These are phyloP conservation scores for Colletotrichum chlorophyti DNA, from an alignment of 2,329 filamentous ascomycete species.

Conservation along the genomic window DNA sequence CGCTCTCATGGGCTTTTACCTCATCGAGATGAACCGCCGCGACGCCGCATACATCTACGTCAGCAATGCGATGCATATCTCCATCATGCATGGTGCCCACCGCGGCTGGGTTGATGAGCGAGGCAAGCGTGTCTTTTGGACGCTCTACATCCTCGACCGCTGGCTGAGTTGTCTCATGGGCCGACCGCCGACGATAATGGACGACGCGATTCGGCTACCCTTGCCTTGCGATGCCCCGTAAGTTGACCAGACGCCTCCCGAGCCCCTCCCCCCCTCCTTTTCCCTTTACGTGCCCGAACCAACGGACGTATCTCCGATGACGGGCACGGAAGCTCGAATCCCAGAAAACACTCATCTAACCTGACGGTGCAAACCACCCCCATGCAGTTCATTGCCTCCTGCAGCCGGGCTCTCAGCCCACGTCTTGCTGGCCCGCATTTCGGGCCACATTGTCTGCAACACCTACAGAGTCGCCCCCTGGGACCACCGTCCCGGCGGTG, in stretches of 20 bases:
- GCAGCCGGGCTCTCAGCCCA: conserved; percentile 52
- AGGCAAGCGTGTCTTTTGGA: conserved; percentile 58
- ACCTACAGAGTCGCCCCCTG: conserved; percentile 49
- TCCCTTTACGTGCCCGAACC: neutral
- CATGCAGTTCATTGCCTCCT: conserved; percentile 48
- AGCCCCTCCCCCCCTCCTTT: neutral
- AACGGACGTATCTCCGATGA: neutral
- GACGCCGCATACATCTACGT: conserved; percentile 57
- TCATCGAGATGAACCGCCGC: conserved; percentile 55
- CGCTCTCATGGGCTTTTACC: conserved; percentile 55
- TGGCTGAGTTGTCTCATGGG: conserved; percentile 58
- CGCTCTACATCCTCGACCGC: conserved; percentile 57
- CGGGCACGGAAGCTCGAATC: conserved; percentile 4
- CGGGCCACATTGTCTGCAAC: conserved; percentile 55
- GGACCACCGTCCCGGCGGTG: conserved; percentile 32
- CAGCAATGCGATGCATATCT: conserved; percentile 53
- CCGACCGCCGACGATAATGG: conserved; percentile 52
- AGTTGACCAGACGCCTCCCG: too few relatives aligned
- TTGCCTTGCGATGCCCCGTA: conserved; percentile 49
- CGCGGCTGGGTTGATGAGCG: conserved; percentile 50
- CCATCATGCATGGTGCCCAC: conserved; percentile 56
- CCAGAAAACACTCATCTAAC: conserved; percentile 2
- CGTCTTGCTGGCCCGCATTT: conserved; percentile 54
- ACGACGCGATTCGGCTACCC: conserved; percentile 53
- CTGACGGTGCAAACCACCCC: neutral